Evolutionary conservation across 176 grass and related monocot species (phyloP).

Genomic region (Neostapfia colusana): DNA sequence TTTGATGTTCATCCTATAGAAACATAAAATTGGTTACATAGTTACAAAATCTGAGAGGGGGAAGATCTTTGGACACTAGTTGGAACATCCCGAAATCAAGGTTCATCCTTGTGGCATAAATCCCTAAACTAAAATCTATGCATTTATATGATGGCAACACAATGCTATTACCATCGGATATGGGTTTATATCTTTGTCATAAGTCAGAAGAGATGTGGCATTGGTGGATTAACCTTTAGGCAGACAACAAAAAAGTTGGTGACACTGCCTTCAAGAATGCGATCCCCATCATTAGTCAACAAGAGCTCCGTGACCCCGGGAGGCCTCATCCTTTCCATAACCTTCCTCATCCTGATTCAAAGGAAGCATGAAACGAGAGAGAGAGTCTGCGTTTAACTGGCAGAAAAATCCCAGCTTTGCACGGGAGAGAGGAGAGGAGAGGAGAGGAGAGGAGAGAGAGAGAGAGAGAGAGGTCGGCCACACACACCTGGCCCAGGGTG

Average conservation of each 20-base stretch:
- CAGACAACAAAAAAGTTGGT: conserved; percentile 88
- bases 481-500: conserved; percentile 61
- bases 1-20: conserved; percentile 39
- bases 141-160: too few relatives aligned
- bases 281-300: conserved; percentile 74
- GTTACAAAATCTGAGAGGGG: not conserved
- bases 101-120: too few relatives aligned
- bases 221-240: conserved; percentile 45
- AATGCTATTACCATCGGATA: too few relatives aligned
- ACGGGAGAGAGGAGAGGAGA: not conserved
- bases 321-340: conserved; percentile 86
- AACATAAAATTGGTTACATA: not conserved
- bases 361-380: not conserved
- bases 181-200: too few relatives aligned
- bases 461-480: not conserved
- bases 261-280: conserved; percentile 75
- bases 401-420: too few relatives aligned
- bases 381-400: not conserved
- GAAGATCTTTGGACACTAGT: not conserved
- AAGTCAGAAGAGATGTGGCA: not conserved
- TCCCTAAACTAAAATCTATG: too few relatives aligned
- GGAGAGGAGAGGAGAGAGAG: not conserved
- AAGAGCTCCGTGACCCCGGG: conserved; percentile 70
- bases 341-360: conserved; percentile 63
- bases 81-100: not conserved